A percentile compares a stretch with the other conserved stretches of the same genome.
Evolutionary conservation across 257 asterid genomes (phyloP).

Genomic region (Cynanchum wilfordii): DNA sequence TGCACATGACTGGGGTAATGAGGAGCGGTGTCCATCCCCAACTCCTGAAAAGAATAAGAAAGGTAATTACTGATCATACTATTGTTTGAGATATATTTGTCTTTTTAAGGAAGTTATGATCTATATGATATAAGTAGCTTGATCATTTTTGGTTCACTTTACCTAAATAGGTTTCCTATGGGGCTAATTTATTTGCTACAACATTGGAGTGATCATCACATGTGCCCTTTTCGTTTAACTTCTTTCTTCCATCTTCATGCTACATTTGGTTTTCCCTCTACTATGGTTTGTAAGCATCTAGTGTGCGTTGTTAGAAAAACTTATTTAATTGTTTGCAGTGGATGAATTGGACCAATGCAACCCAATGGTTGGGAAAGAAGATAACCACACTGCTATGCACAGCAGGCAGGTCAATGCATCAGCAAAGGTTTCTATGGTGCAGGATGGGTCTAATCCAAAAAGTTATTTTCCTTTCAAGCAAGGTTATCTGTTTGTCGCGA

Average conservation of each 20-base stretch:
- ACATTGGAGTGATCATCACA: background rate
- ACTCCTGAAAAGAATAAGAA: slow-evolving; percentile 52
- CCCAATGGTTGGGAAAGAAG: slow-evolving; percentile 66
- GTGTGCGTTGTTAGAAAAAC: slow-evolving; percentile 18
- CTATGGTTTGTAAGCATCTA: background rate
- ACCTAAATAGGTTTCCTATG: background rate
- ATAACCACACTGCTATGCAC: slow-evolving; percentile 38
- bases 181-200: background rate
- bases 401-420: slow-evolving; percentile 40
- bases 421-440: slow-evolving; percentile 34
- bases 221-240: background rate
- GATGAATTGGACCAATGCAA: slow-evolving; percentile 92
- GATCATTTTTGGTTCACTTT: background rate
- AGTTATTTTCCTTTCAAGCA: slow-evolving; percentile 87
- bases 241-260: background rate
- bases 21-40: slow-evolving; percentile 86
- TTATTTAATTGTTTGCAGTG: slow-evolving; percentile 43
- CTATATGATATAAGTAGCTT: background rate
- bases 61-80: slow-evolving; percentile 37
- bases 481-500: slow-evolving; percentile 77
- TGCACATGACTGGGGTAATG: slow-evolving; percentile 96
- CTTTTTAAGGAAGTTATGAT: background rate
- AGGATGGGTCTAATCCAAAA: slow-evolving; percentile 54
- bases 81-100: background rate
- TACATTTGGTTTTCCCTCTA: background rate